Base-by-base conservation (phyloP, 371 early-diverging fungal species). In the Mucor ambiguus region DNA sequence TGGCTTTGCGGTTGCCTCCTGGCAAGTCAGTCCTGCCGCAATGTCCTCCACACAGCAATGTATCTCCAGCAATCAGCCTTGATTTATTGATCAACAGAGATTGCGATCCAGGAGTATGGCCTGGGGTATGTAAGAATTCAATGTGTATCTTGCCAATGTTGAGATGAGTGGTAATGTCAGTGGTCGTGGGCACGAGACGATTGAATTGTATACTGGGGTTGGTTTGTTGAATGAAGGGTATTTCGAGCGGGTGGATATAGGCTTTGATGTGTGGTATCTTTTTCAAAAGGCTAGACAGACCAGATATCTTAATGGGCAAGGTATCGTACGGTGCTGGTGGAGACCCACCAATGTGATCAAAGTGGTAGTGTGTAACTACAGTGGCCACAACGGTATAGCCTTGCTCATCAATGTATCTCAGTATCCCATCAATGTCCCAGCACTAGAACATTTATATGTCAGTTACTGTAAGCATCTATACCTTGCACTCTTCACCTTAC, bases 71-170 rank as follows among this genome's bases (percentile, higher is more conserved):
- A 38, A 96, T 76, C 57, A 96, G 77, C n/a, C 94, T 81, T 54
- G 77, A 75, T 22, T 79, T 81, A 73, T 93, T 93, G 20, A 95
- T 82, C 52, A 95, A 60, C 18, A 96, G 61, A 35, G 92, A 90
- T 75, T 94, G 93, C 35, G 91, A 91, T 4, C 96, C 96, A 3
- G 91, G 89, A 29, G 95, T 93, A 75, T 96, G 96, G 10, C 96
- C 96, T 0, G 95, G 95, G 24, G 94, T 94, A 71, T 95, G 96
- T 48, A 94, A 64, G 63, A 94, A 93, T 49, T 80, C 71, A 28
- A 95, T 71, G 6, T 73, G 68, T 0, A 85, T 83, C 9, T 66
- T 66, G 29, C 89, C 90, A 3, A 94, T 70, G 2, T 64, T 72
- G 44, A 94, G 64, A 1, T 66, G 70, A n/a, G 78, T 76, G 3